A percentile compares a stretch with the other conserved stretches of the same genome.
Evolutionary conservation across 1,284 basidiomycete species (phyloP).

Genomic region (Trichosporon faecale): DNA sequence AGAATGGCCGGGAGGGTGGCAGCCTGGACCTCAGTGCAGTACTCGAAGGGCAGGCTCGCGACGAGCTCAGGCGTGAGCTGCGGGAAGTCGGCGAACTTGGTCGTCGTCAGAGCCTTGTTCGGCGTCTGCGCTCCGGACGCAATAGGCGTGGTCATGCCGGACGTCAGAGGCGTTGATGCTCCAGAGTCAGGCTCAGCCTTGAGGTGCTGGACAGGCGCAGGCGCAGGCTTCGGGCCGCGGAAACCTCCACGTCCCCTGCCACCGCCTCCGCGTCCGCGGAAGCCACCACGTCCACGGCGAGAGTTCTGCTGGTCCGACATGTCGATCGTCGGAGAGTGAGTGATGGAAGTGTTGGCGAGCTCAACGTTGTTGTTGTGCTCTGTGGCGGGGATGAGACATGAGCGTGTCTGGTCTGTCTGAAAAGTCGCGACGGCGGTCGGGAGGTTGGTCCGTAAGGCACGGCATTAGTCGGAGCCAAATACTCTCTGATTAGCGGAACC

Average conservation of each 20-base stretch:
- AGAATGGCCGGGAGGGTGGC: constrained; percentile 54
- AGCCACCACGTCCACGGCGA: constrained; percentile 7
- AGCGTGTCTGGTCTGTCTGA: neutral
- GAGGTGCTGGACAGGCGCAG: neutral
- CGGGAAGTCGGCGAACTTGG: constrained; percentile 29
- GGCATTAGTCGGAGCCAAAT: neutral
- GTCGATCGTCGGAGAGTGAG: neutral
- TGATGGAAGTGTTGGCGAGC: neutral
- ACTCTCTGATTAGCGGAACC: neutral
- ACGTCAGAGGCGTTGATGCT: constrained; percentile 13
- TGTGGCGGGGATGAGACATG: neutral
- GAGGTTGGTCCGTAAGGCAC: neutral
- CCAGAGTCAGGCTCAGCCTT: neutral
- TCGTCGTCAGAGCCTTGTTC: constrained; percentile 17
- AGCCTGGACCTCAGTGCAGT: constrained; percentile 55
- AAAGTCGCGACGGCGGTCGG: neutral
- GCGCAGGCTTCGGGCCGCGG: constrained; percentile 11
- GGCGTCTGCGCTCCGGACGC: constrained; percentile 3
- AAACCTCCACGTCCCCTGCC: neutral
- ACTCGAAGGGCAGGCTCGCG: constrained; percentile 44
- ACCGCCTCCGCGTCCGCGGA: constrained; percentile 6
- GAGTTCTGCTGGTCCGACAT: constrained; percentile 12
- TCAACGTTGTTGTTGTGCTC: neutral
- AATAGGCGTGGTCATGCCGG: constrained; percentile 18
- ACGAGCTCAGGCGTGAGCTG: constrained; percentile 31